Conservation (phyloP, 1,284 basidiomycete species). For the Sanguinoderma infundibulare region DNA sequence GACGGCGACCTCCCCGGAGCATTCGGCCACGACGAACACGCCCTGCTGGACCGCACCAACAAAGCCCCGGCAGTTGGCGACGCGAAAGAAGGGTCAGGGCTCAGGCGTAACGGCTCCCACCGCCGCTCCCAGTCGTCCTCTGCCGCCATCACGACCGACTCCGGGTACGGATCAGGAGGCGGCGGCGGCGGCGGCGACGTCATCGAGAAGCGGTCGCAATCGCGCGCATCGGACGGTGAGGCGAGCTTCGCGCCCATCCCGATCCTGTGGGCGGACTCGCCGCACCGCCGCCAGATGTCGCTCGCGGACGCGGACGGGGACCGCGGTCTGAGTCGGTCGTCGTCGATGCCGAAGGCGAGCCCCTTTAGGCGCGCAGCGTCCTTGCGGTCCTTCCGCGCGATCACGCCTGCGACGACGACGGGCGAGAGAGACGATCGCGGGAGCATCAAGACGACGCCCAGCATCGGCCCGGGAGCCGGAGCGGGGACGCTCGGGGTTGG, state of each 20-base stretch:
- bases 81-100: conserved; percentile 1
- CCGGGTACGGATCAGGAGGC: conserved; percentile 31
- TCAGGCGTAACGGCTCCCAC: neutral
- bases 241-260: conserved; percentile 29
- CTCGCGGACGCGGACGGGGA: conserved; percentile 9
- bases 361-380: conserved; percentile 29
- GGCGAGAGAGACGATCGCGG: conserved; percentile 18
- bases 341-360: conserved; percentile 3
- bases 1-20: conserved; percentile 10
- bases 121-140: conserved; percentile 19
- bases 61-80: conserved; percentile 11
- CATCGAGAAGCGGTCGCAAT: neutral
- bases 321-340: conserved; percentile 2
- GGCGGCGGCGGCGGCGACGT: conserved; percentile 2
- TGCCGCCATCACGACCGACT: conserved; percentile 24
- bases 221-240: conserved; percentile 9
- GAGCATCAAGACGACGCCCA: conserved; percentile 26
- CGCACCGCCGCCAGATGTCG: conserved; percentile 7
- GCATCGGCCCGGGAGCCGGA: conserved; percentile 21
- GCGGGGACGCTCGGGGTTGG: conserved; percentile 29
- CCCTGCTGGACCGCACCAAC: conserved; percentile 1
- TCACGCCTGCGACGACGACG: neutral
- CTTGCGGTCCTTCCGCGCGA: conserved; percentile 32
- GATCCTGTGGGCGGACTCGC: conserved; percentile 30
- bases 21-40: conserved; percentile 6